Evolutionary conservation across 2,329 filamentous ascomycete species (phyloP).

Genomic region (Bretziella fagacearum): DNA sequence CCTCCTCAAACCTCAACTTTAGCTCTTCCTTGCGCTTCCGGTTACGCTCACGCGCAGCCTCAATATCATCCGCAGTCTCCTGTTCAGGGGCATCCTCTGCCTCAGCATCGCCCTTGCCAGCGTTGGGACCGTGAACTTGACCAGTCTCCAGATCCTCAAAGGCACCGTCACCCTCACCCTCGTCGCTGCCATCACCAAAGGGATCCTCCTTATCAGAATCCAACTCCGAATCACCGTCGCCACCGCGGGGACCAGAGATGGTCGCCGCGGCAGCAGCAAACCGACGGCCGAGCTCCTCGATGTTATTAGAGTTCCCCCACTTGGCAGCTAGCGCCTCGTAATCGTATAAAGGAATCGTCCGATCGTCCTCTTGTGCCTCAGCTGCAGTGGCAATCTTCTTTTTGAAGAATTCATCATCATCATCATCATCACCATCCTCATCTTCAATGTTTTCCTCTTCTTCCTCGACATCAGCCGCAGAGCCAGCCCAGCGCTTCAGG

Average conservation of each 20-base stretch:
- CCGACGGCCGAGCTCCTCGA: slow-evolving; percentile 55
- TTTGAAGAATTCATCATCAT: slow-evolving; percentile 47
- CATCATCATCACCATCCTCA: slow-evolving; percentile 38
- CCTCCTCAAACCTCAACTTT: slow-evolving; percentile 86
- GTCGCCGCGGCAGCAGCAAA: slow-evolving; percentile 52
- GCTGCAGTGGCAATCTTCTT: slow-evolving; percentile 45
- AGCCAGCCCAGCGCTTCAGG: slow-evolving; percentile 62
- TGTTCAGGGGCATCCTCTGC: slow-evolving; percentile 22
- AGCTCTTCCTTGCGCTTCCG: slow-evolving; percentile 87
- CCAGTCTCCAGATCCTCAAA: slow-evolving; percentile 77
- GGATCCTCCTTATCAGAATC: slow-evolving; percentile 38
- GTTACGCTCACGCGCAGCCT: slow-evolving; percentile 79
- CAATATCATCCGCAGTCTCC: slow-evolving; percentile 39
- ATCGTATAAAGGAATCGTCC: slow-evolving; percentile 61
- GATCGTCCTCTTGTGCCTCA: slow-evolving; percentile 62
- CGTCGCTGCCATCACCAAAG: slow-evolving; percentile 37
- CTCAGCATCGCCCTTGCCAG: slow-evolving; percentile 19
- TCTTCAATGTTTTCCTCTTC: slow-evolving; percentile 40
- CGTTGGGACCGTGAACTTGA: slow-evolving; percentile 34
- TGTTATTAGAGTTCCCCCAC: slow-evolving; percentile 64
- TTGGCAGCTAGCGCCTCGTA: slow-evolving; percentile 68
- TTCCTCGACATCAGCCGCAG: slow-evolving; percentile 27
- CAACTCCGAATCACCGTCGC: slow-evolving; percentile 29
- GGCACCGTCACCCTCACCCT: slow-evolving; percentile 58
- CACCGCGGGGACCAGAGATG: slow-evolving; percentile 18